Evolutionary conservation across 192 early-diverging fungal genomes (phyloP), one percentile per base, ranked within the genome.

Genomic region (Pilaira anomala): DNA sequence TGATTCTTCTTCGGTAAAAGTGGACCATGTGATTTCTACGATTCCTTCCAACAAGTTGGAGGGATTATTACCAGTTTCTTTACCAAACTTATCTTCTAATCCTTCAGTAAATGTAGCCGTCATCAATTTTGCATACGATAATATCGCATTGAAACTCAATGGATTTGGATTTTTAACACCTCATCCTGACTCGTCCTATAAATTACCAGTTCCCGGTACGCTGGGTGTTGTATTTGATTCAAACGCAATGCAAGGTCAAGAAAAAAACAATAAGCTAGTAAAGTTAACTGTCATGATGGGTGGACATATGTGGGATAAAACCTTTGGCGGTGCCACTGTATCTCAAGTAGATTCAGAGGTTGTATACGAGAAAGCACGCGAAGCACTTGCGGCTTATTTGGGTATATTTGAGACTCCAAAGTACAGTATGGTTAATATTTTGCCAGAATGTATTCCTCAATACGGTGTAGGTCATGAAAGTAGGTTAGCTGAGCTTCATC

Each of bases 81-180:
- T 75, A 39, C 72, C 85, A 12, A 75, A 87, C 36, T 71, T 93
- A 7, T 65, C 65, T 24, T 39, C 85, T 8, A 95, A 87, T 44
- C 86, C 85, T 7, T 81, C 78, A 25, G 88, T 89, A 6, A 80
- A 82, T 30, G 94, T 98, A 1, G 94, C 87, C 1, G 91, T 94
- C 2, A 90, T 91, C 16, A 96, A 96, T 60, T 68, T 96, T 5
- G 82, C 87, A 0, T 97, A 86, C 55, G 24, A 70, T 8, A 50
- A 74, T 11, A 63, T 65, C 8, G 30, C 70, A 21, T 62, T 81
- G 0, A 78, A 84, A 0, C 78, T 89, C n/a, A 77, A 85, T 44
- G 96, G 96, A 5, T 96, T 95, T 76, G 94, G 96, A 7, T 95
- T 90, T 64, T 78, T 96, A 24, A 85, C 92, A 7, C 96, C 96